phyloP scores from a whole-genome alignment of 2,329 filamentous ascomycete genomes.

The Fusarium torreyae region DNA sequence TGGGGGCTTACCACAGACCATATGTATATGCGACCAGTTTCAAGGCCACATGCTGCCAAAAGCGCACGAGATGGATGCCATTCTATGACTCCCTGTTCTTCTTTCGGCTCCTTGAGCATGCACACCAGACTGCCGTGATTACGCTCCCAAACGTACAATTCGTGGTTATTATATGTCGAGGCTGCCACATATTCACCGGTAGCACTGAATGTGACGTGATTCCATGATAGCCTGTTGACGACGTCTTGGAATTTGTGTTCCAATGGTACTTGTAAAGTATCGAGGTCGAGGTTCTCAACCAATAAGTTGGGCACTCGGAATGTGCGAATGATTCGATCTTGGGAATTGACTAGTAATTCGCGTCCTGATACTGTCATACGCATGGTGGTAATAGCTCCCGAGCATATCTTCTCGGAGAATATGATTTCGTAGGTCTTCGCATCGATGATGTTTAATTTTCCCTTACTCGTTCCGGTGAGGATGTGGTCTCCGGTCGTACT shows the following conservation, averaged over 20 bases:
- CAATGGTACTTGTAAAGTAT: conserved; percentile 89
- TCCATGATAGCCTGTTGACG: conserved; percentile 95
- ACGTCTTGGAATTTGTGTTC: conserved; percentile 99
- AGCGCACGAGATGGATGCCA: conserved; percentile 94
- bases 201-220: conserved; percentile 94
- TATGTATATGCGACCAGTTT: conserved; percentile 93
- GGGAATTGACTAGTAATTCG: conserved; percentile 91
- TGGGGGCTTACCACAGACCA: conserved; percentile 97
- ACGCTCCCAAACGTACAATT: conserved; percentile 98
- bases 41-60: conserved; percentile 91
- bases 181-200: conserved; percentile 97
- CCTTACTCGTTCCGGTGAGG: conserved; percentile 93
- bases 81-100: conserved; percentile 96
- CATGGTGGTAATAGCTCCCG: conserved; percentile 89
- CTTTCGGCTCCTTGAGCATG: conserved; percentile 96
- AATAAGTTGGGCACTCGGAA: conserved; percentile 87
- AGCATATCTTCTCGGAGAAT: conserved; percentile 90
- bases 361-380: conserved; percentile 86
- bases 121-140: conserved; percentile 94
- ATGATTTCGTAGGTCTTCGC: conserved; percentile 84
- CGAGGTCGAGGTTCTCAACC: conserved; percentile 79
- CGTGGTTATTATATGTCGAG: conserved; percentile 97
- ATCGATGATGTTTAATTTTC: conserved; percentile 96
- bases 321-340: conserved; percentile 94
- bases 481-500: conserved; percentile 89